Evolutionary conservation across 1,139 yeast species (phyloP), one percentile per base, ranked within the genome.

Genomic region (Scheffersomyces parashehatae): DNA sequence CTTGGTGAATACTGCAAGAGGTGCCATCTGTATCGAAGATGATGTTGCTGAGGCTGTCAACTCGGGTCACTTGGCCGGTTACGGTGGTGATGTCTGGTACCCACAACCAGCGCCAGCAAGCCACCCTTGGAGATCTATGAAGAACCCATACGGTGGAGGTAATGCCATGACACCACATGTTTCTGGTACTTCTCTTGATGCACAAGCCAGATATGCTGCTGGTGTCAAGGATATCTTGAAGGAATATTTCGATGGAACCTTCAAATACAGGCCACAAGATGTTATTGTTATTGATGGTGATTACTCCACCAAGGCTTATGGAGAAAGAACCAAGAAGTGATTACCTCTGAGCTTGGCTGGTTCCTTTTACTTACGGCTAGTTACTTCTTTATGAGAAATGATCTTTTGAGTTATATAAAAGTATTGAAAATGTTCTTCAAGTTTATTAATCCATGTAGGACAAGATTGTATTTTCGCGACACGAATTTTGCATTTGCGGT

Each of bases 131-230:
- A 75, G 90, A 72, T 49, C 71, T 28, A 81, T 85, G 84, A 61
- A 68, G 43, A 83, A 83, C 74, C 69, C 76, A 52, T 78, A 72
- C 53, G 88, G 88, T 45, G 85, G 80, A 35, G 93, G 93, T 53
- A 87, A 87, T 58, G 93, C 93, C 47, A 85, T 87, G 93, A 84
- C 89, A 42, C 91, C 93, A 28, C 95, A 87, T 60, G 79, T 83
- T 50, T 81, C 88, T 44, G 95, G 95, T 49, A 83, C 93, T 30
- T 82, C 88, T 39, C 69, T 87, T 54, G 95, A 86, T 64, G 93
- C 95, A 37, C 95, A 87, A 69, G 71, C 72, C 35, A 76, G 95
- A 58, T 87, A 87, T 56, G 81, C 93, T 26, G 66, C 65, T 15
- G 95, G 95, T 44, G 83, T 83, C 40, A 77, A 82, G 69, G 68